phyloP scores from a whole-genome alignment of 2,329 filamentous ascomycete genomes.

The Paraconiothyrium brasiliense region DNA sequence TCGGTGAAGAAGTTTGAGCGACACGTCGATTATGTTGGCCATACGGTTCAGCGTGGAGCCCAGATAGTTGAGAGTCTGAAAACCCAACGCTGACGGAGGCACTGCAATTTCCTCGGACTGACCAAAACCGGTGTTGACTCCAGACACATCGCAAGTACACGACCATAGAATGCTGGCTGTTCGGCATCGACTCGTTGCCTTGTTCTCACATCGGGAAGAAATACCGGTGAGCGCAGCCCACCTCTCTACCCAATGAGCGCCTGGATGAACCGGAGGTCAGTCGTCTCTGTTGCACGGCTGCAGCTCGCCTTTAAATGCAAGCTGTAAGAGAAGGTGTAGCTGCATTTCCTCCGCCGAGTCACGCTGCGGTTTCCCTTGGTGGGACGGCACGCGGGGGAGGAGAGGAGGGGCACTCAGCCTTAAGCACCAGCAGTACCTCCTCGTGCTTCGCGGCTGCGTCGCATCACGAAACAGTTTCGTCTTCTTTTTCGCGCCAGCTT shows the following conservation, averaged over 20 bases:
- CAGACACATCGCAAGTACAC: not conserved
- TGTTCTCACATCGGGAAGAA: not conserved
- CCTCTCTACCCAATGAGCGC: not conserved
- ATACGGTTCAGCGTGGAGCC: not conserved
- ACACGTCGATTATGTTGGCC: not conserved
- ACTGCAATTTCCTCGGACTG: not conserved
- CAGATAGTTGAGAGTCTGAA: not conserved
- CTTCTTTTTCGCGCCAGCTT: not conserved
- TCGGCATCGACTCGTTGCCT: slow-evolving; percentile 5
- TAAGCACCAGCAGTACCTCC: not conserved
- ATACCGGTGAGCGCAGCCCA: slow-evolving; percentile 2
- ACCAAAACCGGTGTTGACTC: not conserved
- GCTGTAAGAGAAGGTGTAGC: not conserved
- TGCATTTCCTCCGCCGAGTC: not conserved
- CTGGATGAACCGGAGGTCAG: not conserved
- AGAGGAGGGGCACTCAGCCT: not conserved
- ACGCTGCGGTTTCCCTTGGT: slow-evolving; percentile 1
- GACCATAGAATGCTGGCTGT: not conserved
- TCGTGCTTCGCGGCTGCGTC: not conserved
- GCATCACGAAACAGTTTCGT: not conserved
- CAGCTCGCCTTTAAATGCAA: not conserved
- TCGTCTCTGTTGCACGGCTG: slow-evolving; percentile 1
- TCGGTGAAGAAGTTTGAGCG: not conserved
- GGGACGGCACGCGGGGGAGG: slow-evolving; percentile 1
- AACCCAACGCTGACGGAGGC: not conserved